Base-by-base conservation (phyloP, 345 rosid species). In the Kandelia obovata region DNA sequence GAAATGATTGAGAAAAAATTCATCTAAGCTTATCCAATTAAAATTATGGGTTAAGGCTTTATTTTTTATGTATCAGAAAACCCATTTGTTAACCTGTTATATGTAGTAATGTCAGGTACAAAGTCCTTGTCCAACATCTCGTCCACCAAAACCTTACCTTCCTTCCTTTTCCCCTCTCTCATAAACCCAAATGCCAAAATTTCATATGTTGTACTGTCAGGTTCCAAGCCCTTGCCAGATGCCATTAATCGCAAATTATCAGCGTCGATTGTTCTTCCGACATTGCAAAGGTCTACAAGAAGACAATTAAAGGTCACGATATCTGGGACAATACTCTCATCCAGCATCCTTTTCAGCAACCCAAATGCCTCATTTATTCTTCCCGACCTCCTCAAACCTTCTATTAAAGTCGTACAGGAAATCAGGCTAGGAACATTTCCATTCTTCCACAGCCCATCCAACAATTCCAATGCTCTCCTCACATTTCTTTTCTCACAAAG, bases 41-140 rank as follows among this genome's bases (percentile, higher is more conserved):
- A 39, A 43, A 43, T 2, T 43, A 13, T 11, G 49, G 1, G 49
- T 43, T 3, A 13, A 43, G 49, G 49, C 49, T 43, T 43, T 43
- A 13, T 13, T 3, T 13, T 43, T 13, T 67, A 21, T 9, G 64
- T 13, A 30, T 46, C 31, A 47, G 87, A 75, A 71, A 93, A 81
- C 37, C 81, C 82, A 62, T 85, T 81, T 85, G 89, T 86, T 71
- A 86, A 79, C 68, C 81, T 81, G 57, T 89, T 91, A 74, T 93
- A 89, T 0, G 91, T 86, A 62, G 82, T 83, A 64, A 91, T 78
- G 70, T 91, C 91, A 65, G 90, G 89, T 73, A 93, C 70, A 71
- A 85, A 82, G 51, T 85, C 96, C 69, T 80, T 85, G 75, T 91
- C 98, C 72, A 93, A 71, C 98, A 93, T 93, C 82, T 93, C 92